These are phyloP conservation scores for Suillus tomentosus DNA, from an alignment of 768 basidiomycete species.

Conservation along the genomic window DNA sequence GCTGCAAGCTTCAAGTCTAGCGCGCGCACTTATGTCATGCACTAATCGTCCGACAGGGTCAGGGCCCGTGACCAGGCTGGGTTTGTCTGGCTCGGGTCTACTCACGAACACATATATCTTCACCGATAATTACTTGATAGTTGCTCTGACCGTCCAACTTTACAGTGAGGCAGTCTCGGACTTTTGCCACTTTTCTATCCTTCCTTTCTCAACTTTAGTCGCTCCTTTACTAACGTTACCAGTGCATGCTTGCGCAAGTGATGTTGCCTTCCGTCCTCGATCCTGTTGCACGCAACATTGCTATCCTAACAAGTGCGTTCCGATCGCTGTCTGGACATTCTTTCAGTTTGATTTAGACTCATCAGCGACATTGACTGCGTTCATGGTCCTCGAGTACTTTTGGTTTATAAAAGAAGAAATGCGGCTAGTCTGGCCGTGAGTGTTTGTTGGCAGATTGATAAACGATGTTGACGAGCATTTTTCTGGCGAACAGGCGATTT, in stretches of 20 bases:
- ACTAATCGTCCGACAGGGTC: neutral
- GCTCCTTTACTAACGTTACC: neutral
- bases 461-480: neutral
- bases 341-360: neutral
- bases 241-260: neutral
- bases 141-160: neutral
- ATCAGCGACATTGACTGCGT: conserved; percentile 13
- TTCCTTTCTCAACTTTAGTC: neutral
- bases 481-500: neutral
- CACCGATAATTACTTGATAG: neutral
- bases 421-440: conserved; percentile 27
- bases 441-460: neutral
- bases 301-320: neutral
- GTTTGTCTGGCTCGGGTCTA: neutral
- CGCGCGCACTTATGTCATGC: neutral
- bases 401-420: conserved; percentile 20
- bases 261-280: neutral
- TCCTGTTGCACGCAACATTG: neutral
- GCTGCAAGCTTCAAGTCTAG: neutral
- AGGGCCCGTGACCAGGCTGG: neutral
- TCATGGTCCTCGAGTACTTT: conserved; percentile 23
- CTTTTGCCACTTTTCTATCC: neutral
- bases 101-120: neutral
- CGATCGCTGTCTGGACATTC: neutral
- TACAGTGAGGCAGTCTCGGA: neutral